Evolutionary conservation across 176 grass and related monocot genomes (phyloP), one percentile per base, ranked within the genome.

Genomic region (Echinochloa phyllopogon): DNA sequence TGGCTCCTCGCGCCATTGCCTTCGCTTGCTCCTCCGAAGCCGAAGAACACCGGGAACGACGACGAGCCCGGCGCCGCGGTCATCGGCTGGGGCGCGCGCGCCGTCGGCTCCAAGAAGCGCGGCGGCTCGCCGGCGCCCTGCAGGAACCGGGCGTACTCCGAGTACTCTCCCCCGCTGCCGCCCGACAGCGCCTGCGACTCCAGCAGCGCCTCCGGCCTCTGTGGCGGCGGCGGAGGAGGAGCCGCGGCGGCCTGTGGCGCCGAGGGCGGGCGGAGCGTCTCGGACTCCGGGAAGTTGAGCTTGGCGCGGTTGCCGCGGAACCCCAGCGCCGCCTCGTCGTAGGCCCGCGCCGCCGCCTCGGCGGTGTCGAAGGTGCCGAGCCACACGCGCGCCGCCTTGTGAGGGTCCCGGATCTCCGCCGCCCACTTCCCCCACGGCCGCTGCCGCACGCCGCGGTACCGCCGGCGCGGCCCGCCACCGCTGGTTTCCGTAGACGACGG

Each of bases 401-500:
- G 64, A 2, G 93, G 93, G 48, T 92, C 93, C 3, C 93, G 45
- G 67, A 95, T 95, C 87, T 92, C 93, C 59, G 93, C 93, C 21
- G 93, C 93, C 93, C 93, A 95, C 79, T 92, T 95, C 9, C 93
- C 93, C 93, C 93, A 95, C 8, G 93, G 93, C 16, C 93, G 86
- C 57, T 95, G 93, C 49, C 93, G 88, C 18, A 95, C 90, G 14
- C 93, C 90, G 20, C 94, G 83, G 66, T 91, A 96, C 12, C 94
- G 72, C 63, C 66, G 59, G 59, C 72, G 56, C 21, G 53, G 44
- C 8, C 13, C 61, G 37, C 50, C 55, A 33, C 59, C 36, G 44
- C 21, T 17, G 4, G 43, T 37, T 39, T 57, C 67, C 10, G 83
- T 9, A 12, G 79, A 86, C 4, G 86, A 79, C 42, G 88, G 45